These are phyloP conservation scores for Phaeosphaeria sp. DNA, from an alignment of 2,329 filamentous ascomycete genomes.

Conservation along the genomic window DNA sequence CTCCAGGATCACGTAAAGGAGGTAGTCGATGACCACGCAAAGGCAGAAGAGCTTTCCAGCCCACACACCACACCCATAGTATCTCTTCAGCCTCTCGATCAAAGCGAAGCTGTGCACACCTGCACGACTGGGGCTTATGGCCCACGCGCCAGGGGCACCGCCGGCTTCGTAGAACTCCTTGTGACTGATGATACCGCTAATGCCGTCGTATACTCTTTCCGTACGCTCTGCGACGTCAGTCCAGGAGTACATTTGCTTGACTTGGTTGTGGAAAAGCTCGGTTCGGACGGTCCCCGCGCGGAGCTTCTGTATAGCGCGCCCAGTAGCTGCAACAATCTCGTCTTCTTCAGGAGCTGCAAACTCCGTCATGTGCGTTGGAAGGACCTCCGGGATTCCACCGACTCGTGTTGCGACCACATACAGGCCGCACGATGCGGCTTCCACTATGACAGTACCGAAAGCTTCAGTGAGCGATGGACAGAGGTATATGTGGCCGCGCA, in stretches of 20 bases:
- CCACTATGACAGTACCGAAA: conserved; percentile 97
- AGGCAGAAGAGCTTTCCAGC: conserved; percentile 96
- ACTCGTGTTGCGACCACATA: conserved; percentile 98
- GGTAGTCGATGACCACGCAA: conserved; percentile 91
- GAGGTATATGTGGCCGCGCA: conserved; percentile 93
- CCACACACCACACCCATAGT: conserved; percentile 98
- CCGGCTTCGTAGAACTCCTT: conserved; percentile 87
- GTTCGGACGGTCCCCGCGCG: conserved; percentile 87
- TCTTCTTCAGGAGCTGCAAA: conserved; percentile 98
- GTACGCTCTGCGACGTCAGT: conserved; percentile 92
- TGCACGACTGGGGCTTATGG: conserved; percentile 71
- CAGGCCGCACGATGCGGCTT: conserved; percentile 92
- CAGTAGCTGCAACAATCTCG: conserved; percentile 88
- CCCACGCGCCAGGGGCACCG: conserved; percentile 70
- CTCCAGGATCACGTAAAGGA: conserved; percentile 88
- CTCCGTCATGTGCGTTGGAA: conserved; percentile 95
- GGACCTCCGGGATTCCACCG: conserved; percentile 93
- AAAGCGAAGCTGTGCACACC: conserved; percentile 86
- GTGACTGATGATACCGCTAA: conserved; percentile 83
- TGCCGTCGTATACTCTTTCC: conserved; percentile 93
- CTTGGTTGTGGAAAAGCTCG: conserved; percentile 94
- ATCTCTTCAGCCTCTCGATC: conserved; percentile 92
- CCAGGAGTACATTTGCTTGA: conserved; percentile 99
- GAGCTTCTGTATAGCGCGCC: conserved; percentile 84
- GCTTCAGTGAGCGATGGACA: conserved; percentile 95